Percentiles rank a stretch among this genome's conserved stretches.
phyloP scores from a whole-genome alignment of 257 asterid species.

The Fraxinus anomala region DNA sequence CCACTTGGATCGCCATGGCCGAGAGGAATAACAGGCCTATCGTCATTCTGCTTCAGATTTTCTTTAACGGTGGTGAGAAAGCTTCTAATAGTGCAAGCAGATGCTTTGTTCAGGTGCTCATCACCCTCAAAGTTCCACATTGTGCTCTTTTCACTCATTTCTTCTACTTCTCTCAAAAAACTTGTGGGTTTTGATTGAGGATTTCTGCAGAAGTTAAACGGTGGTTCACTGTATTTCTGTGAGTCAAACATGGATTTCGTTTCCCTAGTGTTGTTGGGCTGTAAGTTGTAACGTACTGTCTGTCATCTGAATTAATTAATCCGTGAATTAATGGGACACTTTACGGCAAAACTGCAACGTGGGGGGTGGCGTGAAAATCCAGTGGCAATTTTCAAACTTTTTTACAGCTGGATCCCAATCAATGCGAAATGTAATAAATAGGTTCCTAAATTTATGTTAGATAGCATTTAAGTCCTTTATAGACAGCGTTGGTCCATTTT shows the following conservation, averaged over 20 bases:
- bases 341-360: background rate
- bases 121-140: constrained; percentile 4
- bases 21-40: constrained; percentile 49
- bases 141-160: background rate
- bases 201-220: background rate
- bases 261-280: background rate
- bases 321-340: background rate
- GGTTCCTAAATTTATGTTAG: too few species aligned
- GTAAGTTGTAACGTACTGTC: background rate
- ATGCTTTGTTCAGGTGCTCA: background rate
- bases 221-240: background rate
- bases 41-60: constrained; percentile 37
- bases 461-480: too few species aligned
- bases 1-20: constrained; percentile 72
- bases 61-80: constrained; percentile 6
- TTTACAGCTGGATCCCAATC: background rate
- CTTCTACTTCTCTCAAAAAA: background rate
- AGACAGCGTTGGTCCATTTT: too few species aligned
- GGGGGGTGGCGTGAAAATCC: background rate
- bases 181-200: background rate
- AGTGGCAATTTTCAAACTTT: background rate
- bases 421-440: too few species aligned
- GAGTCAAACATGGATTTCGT: background rate
- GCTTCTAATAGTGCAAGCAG: constrained; percentile 1
- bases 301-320: background rate